Base-by-base conservation (phyloP, 2,329 filamentous ascomycete genomes). In the Paecilomyces sp. region DNA sequence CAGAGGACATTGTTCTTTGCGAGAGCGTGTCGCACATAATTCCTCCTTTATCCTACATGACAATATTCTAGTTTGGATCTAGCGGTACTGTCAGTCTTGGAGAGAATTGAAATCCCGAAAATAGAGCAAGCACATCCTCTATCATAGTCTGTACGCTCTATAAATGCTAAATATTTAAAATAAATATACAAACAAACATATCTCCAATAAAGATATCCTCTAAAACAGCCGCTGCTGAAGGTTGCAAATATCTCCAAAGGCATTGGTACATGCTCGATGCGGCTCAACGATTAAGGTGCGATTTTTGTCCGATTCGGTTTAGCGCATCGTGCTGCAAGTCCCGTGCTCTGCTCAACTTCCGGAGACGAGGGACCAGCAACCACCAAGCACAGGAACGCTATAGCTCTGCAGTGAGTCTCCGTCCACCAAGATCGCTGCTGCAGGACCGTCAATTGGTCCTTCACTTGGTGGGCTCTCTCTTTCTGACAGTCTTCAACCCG, bases 1-100 rank as follows among this genome's bases (percentile, higher is more conserved):
- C 34, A 60, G 18, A 71, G 68, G 64, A 71, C 68, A 1, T 57
- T 70, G 15, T 74, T 76, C 57, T 67, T 74, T 15, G 69, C 71
- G 31, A 69, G 70, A 51, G 72, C 67, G 12, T 67, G 68, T 61
- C 69, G 62, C 18, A 50, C 13, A 7, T 71, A 62, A 62, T 11
- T 28, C 6, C 41, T 8, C 18, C 6, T 47, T 47, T 47, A 7
- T 47, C 41, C n/a, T 18, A 7, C 7, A 41, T 47, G 5, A 13
- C 36, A 41, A 41, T 41, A 6, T 15, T 41, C 13, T 5, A 41
- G 36, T 41, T 41, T 41, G 15, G 8, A n/a, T 18, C 36, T 47
- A 47, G 15, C n/a, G n/a, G 36, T 47, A n/a, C 36, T 15, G 36
- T 18, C 15, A 22, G n/a, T 47, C 36, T 47, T 47, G 36, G 5